phyloP scores from a whole-genome alignment of 1,284 basidiomycete genomes.

The Heterobasidion irregulare region DNA sequence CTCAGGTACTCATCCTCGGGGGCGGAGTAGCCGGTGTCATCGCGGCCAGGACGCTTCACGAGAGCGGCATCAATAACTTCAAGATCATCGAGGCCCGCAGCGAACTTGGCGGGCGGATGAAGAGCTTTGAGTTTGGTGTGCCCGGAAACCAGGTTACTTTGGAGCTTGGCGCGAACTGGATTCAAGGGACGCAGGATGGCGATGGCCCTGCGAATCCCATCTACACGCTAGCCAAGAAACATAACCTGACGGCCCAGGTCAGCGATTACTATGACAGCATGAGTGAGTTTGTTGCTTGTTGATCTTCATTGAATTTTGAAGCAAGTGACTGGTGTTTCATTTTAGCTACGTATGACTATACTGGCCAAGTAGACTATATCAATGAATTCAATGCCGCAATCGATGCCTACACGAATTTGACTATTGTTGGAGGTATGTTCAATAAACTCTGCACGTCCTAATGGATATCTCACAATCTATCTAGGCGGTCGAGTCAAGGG shows the following conservation, averaged over 20 bases:
- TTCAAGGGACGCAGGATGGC: conserved; percentile 54
- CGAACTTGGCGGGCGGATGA: conserved; percentile 57
- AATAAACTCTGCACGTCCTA: not conserved
- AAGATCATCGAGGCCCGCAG: conserved; percentile 51
- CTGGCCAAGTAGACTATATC: conserved; percentile 37
- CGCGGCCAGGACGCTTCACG: conserved; percentile 52
- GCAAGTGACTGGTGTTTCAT: not conserved
- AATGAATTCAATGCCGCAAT: conserved; percentile 33
- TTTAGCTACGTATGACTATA: conserved; percentile 43
- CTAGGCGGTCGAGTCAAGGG: conserved; percentile 32
- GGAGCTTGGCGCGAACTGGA: conserved; percentile 65
- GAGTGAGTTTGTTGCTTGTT: conserved; percentile 26
- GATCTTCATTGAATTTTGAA: not conserved
- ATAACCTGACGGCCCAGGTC: conserved; percentile 37
- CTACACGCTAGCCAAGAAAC: conserved; percentile 48
- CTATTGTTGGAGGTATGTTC: conserved; percentile 29
- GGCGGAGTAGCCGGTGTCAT: conserved; percentile 62
- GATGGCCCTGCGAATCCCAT: conserved; percentile 53
- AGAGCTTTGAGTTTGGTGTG: conserved; percentile 34
- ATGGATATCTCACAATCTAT: not conserved
- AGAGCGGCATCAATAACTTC: conserved; percentile 50
- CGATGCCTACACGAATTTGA: conserved; percentile 32
- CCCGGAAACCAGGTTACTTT: conserved; percentile 30
- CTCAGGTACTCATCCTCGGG: conserved; percentile 42
- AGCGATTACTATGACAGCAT: conserved; percentile 42